Percentiles rank a stretch among this genome's conserved stretches.
phyloP scores from a whole-genome alignment of 768 basidiomycete genomes.

The Tephrocybe rancida region DNA sequence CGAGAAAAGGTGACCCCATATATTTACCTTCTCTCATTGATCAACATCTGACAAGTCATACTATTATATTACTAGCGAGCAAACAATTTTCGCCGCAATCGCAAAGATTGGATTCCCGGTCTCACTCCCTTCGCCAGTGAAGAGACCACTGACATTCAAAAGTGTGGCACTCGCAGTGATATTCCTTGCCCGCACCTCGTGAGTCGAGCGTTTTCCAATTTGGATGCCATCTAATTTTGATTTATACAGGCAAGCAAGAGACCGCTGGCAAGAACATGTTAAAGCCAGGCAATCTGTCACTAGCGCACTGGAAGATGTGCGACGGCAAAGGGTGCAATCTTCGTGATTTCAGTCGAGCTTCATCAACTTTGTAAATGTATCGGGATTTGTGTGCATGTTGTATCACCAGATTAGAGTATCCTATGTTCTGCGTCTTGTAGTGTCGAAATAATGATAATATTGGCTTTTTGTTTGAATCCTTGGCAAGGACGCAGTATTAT shows the following conservation, averaged over 20 bases:
- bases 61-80: conserved; percentile 60
- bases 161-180: conserved; percentile 56
- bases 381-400: conserved; percentile 10
- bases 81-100: conserved; percentile 74
- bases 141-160: conserved; percentile 55
- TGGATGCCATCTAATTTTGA: neutral
- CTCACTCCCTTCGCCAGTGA: conserved; percentile 34
- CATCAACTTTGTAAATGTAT: conserved; percentile 11
- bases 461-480: neutral
- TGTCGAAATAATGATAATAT: neutral
- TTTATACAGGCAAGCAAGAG: conserved; percentile 54
- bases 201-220: conserved; percentile 25
- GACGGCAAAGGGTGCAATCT: conserved; percentile 45
- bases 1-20: conserved; percentile 61
- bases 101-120: conserved; percentile 73
- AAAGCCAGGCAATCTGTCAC: conserved; percentile 61
- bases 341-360: conserved; percentile 6
- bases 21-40: neutral
- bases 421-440: conserved; percentile 6
- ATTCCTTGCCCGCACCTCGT: conserved; percentile 71
- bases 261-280: conserved; percentile 64
- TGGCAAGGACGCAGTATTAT: neutral
- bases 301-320: conserved; percentile 72
- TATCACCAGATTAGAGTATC: conserved; percentile 3
- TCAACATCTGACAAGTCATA: neutral